Conservation (phyloP, 2,329 filamentous ascomycete genomes). For the Xylariales sp. region DNA sequence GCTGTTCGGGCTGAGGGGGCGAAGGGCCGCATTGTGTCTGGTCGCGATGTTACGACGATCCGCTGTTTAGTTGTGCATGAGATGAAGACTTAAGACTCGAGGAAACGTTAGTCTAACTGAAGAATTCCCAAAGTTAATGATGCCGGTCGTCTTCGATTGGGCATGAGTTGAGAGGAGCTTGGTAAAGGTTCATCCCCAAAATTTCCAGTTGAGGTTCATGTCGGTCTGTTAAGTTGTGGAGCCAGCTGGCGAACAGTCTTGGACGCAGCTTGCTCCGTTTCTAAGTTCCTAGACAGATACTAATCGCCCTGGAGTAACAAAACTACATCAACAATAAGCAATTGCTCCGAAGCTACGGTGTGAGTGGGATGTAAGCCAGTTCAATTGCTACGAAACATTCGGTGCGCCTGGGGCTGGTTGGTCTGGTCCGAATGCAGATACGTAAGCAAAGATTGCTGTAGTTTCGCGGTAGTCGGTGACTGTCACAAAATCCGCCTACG, state of each 20-base stretch:
- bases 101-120: neutral
- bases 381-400: too few relatives aligned
- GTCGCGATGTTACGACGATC: neutral
- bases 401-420: too few relatives aligned
- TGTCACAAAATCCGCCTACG: too few relatives aligned
- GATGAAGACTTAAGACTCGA: neutral
- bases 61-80: too few relatives aligned
- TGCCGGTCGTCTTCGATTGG: conserved; percentile 1
- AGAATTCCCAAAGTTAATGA: neutral
- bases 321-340: too few relatives aligned
- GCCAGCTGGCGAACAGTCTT: neutral
- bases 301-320: too few relatives aligned
- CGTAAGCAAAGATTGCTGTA: too few relatives aligned
- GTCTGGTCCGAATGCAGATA: too few relatives aligned
- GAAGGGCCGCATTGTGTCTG: conserved; percentile 2
- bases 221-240: neutral
- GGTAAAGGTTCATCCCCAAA: conserved; percentile 3
- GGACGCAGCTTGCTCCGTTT: neutral
- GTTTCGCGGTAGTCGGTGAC: too few relatives aligned
- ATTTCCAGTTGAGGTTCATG: neutral
- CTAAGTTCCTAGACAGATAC: too few relatives aligned
- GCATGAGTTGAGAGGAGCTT: conserved; percentile 2
- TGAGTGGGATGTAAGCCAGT: too few relatives aligned
- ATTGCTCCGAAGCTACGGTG: too few relatives aligned
- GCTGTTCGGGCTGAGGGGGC: conserved; percentile 3